Conservation (phyloP, 1,284 basidiomycete genomes). For the Blastosporella zonata region DNA sequence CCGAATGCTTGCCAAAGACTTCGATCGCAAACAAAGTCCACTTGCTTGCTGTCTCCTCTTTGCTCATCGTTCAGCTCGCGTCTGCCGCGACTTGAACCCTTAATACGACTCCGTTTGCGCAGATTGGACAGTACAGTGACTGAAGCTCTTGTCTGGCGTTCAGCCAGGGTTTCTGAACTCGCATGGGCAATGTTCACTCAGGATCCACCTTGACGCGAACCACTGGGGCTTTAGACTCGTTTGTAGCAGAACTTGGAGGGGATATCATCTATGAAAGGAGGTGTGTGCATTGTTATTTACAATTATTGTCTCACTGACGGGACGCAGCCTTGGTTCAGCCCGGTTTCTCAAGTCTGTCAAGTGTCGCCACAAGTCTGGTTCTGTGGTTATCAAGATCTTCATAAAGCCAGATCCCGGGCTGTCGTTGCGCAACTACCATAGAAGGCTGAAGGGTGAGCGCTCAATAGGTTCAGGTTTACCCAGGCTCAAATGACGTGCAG, state of each 20-base stretch:
- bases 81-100: not conserved
- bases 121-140: not conserved
- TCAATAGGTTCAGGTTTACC: not conserved
- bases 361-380: conserved; percentile 43
- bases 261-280: conserved; percentile 91
- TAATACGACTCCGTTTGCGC: not conserved
- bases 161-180: not conserved
- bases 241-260: conserved; percentile 81
- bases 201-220: conserved; percentile 63
- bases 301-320: not conserved
- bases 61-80: not conserved
- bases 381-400: conserved; percentile 69
- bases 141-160: not conserved
- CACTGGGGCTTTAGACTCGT: conserved; percentile 82
- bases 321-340: conserved; percentile 76
- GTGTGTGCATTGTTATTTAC: conserved; percentile 40
- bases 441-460: conserved; percentile 60
- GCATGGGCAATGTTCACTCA: conserved; percentile 72
- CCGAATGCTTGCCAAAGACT: no score
- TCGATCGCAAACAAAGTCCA: no score
- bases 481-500: conserved; percentile 35
- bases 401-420: conserved; percentile 78
- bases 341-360: conserved; percentile 89
- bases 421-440: conserved; percentile 63
- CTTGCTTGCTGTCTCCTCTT: no score